Evolutionary conservation across 805 yeast genomes (phyloP), one percentile per base, ranked within the genome.

Genomic region (Candida coquimbonensis): DNA sequence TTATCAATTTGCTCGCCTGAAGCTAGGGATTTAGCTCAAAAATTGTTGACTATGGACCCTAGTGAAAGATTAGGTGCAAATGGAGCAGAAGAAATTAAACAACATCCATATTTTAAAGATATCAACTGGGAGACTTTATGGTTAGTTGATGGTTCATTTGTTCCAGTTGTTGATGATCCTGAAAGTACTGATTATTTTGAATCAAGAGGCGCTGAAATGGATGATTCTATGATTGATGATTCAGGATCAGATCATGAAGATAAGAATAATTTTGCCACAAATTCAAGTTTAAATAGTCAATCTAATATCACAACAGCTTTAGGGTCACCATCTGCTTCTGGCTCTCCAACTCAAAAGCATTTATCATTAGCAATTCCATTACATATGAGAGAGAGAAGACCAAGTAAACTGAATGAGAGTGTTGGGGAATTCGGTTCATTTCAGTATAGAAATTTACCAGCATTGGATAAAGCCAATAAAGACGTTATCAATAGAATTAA

Each of bases 161-260:
- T 89, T 8, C 99, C 99, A 0, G 67, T 68, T 12, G 67, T 77
- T 9, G 87, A 81, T 7, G 75, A 87, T 54, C 96, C 96, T 0
- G 95, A 86, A 56, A 81, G 81, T 40, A 90, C 97, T 0, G 95
- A 88, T 44, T 91, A 93, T 59, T 93, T 91, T 64, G 99, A 93
- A 56, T 54, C 74, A 5, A 77, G 99, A 56, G 99, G 99, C 5
- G 98, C 96, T 0, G 80, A 74, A 11, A 65, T 86, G 57, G 71
- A 77, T 6, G 77, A 75, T 44, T 83, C 86, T 47, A 81, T 84
- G 0, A 57, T 65, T 36, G 67, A 66, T 12, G 68, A 60, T 8
- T 64, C 64, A 4, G 56, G 52, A 26, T 58, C 60, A 7, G 64
- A 57, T 9, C 63, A 54, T 17, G 66, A 58, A 5, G 61, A 61